Evolutionary conservation across 768 basidiomycete species (phyloP).

Genomic region (Calocera viscosa): DNA sequence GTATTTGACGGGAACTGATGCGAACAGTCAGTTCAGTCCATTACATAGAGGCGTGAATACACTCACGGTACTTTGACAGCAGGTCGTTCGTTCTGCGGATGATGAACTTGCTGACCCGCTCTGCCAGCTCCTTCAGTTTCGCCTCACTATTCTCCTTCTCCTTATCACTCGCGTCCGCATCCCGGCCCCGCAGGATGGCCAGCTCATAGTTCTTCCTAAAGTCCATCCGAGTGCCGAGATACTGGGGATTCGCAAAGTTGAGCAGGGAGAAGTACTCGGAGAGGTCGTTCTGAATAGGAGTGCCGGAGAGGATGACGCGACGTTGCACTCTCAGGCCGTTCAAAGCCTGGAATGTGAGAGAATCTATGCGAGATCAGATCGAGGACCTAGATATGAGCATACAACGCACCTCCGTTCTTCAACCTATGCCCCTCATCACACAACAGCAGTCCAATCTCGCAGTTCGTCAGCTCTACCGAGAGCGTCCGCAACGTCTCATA

Average conservation of each 20-base stretch:
- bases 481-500: constrained; percentile 89
- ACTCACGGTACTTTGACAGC: constrained; percentile 84
- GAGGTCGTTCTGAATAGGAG: constrained; percentile 90
- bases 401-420: constrained; percentile 73
- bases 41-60: neutral
- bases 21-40: constrained; percentile 13
- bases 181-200: constrained; percentile 77
- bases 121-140: constrained; percentile 83
- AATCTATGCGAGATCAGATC: constrained; percentile 41
- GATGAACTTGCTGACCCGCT: constrained; percentile 82
- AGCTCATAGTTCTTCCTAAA: constrained; percentile 95
- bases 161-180: constrained; percentile 68
- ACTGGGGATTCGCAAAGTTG: constrained; percentile 86
- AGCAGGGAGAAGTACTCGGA: constrained; percentile 90
- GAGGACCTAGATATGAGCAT: constrained; percentile 1
- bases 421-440: constrained; percentile 95
- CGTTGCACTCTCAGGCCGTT: constrained; percentile 73
- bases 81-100: constrained; percentile 89
- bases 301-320: constrained; percentile 86
- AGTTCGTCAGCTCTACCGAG: constrained; percentile 58
- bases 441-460: constrained; percentile 79
- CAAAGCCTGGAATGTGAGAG: constrained; percentile 73
- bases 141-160: constrained; percentile 72
- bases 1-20: constrained; percentile 91
- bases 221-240: constrained; percentile 73